Evolutionary conservation across 371 early-diverging fungal genomes (phyloP).

Genomic region (Conidiobolus incongruus): DNA sequence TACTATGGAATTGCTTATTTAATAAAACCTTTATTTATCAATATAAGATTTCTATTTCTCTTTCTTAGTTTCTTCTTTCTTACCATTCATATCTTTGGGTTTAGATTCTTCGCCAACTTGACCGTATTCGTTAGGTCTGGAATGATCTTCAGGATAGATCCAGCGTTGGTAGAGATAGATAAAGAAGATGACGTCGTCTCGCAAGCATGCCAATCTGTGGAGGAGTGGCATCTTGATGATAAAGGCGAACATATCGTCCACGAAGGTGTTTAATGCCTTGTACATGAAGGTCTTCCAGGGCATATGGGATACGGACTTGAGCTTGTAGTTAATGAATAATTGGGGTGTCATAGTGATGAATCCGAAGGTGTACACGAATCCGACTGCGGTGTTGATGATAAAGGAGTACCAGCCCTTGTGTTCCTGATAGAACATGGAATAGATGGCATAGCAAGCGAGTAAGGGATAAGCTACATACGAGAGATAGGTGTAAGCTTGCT

Average conservation of each 20-base stretch:
- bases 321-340: slow-evolving; percentile 78
- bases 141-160: slow-evolving; percentile 66
- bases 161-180: slow-evolving; percentile 74
- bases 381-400: slow-evolving; percentile 65
- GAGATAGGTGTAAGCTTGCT: slow-evolving; percentile 69
- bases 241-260: slow-evolving; percentile 89
- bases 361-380: slow-evolving; percentile 65
- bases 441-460: slow-evolving; percentile 57
- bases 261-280: slow-evolving; percentile 81
- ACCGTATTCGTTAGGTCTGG: slow-evolving; percentile 79
- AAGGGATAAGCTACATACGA: slow-evolving; percentile 58
- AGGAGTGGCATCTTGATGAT: slow-evolving; percentile 86
- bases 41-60: not conserved
- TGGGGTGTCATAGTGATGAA: slow-evolving; percentile 88
- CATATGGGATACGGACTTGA: slow-evolving; percentile 86
- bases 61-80: slow-evolving; percentile 3
- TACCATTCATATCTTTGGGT: too few relatives aligned
- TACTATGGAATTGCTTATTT: too few relatives aligned
- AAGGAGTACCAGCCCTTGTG: slow-evolving; percentile 88
- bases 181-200: slow-evolving; percentile 75
- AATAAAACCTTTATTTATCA: too few relatives aligned
- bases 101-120: slow-evolving; percentile 60
- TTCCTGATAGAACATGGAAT: slow-evolving; percentile 58
- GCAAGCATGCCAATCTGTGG: slow-evolving; percentile 79
- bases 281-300: slow-evolving; percentile 86